Base-by-base conservation (phyloP, 2,329 filamentous ascomycete genomes). In the Sphaerulina vaccinii region DNA sequence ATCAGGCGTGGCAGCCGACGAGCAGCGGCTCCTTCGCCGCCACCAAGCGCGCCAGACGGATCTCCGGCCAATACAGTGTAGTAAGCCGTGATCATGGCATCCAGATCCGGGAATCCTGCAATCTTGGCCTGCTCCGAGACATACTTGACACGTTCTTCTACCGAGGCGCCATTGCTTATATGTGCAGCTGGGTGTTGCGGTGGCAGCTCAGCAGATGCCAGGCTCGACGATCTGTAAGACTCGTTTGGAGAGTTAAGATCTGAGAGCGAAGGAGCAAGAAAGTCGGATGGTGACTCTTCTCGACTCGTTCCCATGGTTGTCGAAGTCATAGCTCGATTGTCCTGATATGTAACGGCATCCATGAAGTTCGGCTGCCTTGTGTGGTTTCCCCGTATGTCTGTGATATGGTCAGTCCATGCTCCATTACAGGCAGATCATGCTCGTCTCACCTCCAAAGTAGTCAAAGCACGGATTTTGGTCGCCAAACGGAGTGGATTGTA, bases 21-120 rank as follows among this genome's bases (percentile, higher is more conserved):
- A 8, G 42, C 16, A 6, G 19, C 32, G 19, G 6, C 16, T 16
- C 32, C 42, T 15, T 45, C 42, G 4, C 24, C 27, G 9, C 36
- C 42, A 3, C 32, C 29, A 4, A 45, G 32, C 24, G 41, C n/a
- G 35, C 18, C 35, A 18, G 35, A 29, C 21, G 35, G 35, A 27
- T 48, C 45, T 3, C 18, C 36, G n/a, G 45, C 35, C 24, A 48
- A 11, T n/a, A 40, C 15, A 15, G 22, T 16, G 36, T 48, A 48
- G 27, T 48, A 48, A 2, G 45, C 36, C n/a, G 45, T 48, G 23
- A 48, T 48, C 35, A 40, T 39, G 37, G 13, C 18, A 24, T 48
- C 45, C 22, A 48, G 15, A 19, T 48, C 24, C 7, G 22, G 23
- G 19, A 48, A 48, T 4, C 45, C 45, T 15, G 45, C 45, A 13